These are phyloP conservation scores for Incumbomyces delicatus DNA, from an alignment of 2,329 filamentous ascomycete species.

Conservation along the genomic window DNA sequence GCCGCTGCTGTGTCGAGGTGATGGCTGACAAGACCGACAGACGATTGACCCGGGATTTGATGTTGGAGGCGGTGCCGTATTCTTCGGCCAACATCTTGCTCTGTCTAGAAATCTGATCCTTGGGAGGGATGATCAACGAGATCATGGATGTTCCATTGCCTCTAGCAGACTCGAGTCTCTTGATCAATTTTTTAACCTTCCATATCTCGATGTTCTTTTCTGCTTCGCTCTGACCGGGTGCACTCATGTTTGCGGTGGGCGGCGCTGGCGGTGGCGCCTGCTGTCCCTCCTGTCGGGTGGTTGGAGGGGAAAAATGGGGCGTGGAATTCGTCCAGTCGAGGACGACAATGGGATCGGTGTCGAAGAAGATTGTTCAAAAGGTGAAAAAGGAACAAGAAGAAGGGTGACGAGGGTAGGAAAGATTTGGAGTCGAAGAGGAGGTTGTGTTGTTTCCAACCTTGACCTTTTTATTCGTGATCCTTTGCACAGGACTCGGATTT, in stretches of 20 bases:
- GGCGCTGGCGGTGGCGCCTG: conserved; percentile 12
- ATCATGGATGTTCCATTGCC: conserved; percentile 99
- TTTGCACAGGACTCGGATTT: too few species aligned
- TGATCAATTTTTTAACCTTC: conserved; percentile 99
- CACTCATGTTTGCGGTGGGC: conserved; percentile 58
- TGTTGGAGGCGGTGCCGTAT: conserved; percentile 98
- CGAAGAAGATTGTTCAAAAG: background rate
- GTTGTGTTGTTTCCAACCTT: too few species aligned
- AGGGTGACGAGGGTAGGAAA: background rate
- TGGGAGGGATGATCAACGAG: conserved; percentile 98
- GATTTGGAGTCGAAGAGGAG: too few species aligned
- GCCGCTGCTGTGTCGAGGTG: conserved; percentile 95
- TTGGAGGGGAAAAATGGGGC: too few species aligned
- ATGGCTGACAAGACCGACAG: conserved; percentile 97
- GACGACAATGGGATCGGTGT: background rate
- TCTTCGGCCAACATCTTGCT: conserved; percentile 99
- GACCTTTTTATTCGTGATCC: too few species aligned
- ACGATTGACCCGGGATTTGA: conserved; percentile 98
- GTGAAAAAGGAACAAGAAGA: background rate
- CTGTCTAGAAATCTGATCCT: conserved; percentile 91
- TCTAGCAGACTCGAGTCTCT: conserved; percentile 90
- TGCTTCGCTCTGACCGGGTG: conserved; percentile 77
- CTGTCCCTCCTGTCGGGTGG: too few species aligned
- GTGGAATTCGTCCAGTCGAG: background rate
- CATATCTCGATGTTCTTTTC: conserved; percentile 89